These are phyloP conservation scores for Raddia guianensis DNA, from an alignment of 176 grass and related monocot species.

Conservation along the genomic window DNA sequence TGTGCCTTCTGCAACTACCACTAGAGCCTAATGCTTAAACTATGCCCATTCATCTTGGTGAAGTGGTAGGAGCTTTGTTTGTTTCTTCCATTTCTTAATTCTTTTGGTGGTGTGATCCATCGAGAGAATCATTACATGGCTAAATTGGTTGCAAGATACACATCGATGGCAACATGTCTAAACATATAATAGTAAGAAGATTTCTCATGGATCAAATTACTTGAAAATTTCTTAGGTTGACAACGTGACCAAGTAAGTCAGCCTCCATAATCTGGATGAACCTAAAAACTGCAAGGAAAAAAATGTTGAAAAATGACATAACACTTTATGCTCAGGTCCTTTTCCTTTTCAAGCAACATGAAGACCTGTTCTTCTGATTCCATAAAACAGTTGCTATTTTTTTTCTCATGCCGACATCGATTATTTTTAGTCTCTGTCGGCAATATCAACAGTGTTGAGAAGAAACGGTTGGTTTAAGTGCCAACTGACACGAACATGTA, in stretches of 20 bases:
- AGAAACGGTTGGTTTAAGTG: background rate
- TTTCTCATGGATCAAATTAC: background rate
- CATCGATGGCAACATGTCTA: constrained; percentile 26
- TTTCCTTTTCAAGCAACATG: constrained; percentile 14
- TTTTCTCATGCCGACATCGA: background rate
- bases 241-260: background rate
- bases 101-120: constrained; percentile 24
- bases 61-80: constrained; percentile 15
- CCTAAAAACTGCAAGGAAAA: background rate
- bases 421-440: constrained; percentile 32
- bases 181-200: background rate
- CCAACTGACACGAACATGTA: background rate
- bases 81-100: constrained; percentile 11
- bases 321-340: background rate
- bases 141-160: constrained; percentile 38
- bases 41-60: background rate
- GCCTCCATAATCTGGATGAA: background rate
- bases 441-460: background rate
- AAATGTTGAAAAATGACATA: background rate
- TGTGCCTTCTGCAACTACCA: constrained; percentile 47
- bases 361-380: background rate
- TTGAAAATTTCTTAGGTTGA: background rate
- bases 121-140: constrained; percentile 6
- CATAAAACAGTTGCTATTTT: background rate
- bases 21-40: constrained; percentile 26